A percentile compares a stretch with the other conserved stretches of the same genome.
Evolutionary conservation across 345 rosid genomes (phyloP).

Genomic region (Diplotaxis tenuifolia): DNA sequence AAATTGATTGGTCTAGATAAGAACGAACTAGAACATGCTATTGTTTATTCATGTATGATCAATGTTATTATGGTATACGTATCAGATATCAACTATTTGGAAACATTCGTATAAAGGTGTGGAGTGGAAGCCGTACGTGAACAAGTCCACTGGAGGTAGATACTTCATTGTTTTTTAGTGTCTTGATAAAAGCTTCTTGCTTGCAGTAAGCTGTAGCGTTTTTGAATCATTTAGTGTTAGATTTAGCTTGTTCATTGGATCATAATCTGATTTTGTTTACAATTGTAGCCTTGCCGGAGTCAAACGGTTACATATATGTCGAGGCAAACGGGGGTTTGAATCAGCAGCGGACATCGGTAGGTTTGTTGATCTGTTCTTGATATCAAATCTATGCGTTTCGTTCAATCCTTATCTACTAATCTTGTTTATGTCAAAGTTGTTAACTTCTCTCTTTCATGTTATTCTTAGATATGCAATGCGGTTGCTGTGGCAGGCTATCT

Average conservation of each 20-base stretch:
- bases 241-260: not conserved
- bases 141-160: slow-evolving; percentile 82
- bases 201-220: not conserved
- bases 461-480: slow-evolving; percentile 92
- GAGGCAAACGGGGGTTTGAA: slow-evolving; percentile 98
- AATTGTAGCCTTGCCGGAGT: slow-evolving; percentile 72
- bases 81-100: slow-evolving; percentile 86
- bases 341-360: slow-evolving; percentile 99
- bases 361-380: slow-evolving; percentile 39
- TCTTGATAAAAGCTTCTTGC: not conserved
- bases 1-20: too few relatives aligned
- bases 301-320: slow-evolving; percentile 90
- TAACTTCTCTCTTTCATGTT: slow-evolving; percentile 37
- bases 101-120: slow-evolving; percentile 73
- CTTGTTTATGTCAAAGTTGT: not conserved
- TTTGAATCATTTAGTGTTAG: slow-evolving; percentile 3
- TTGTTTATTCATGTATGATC: slow-evolving; percentile 4
- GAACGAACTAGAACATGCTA: not conserved
- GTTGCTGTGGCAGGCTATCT: slow-evolving; percentile 99
- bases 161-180: slow-evolving; percentile 32
- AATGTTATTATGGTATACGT: not conserved
- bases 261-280: slow-evolving; percentile 11
- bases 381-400: slow-evolving; percentile 3
- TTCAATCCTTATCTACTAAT: not conserved
- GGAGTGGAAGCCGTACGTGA: slow-evolving; percentile 76